Conservation (phyloP, 306 rosid species). For the Cicer cuneatum region DNA sequence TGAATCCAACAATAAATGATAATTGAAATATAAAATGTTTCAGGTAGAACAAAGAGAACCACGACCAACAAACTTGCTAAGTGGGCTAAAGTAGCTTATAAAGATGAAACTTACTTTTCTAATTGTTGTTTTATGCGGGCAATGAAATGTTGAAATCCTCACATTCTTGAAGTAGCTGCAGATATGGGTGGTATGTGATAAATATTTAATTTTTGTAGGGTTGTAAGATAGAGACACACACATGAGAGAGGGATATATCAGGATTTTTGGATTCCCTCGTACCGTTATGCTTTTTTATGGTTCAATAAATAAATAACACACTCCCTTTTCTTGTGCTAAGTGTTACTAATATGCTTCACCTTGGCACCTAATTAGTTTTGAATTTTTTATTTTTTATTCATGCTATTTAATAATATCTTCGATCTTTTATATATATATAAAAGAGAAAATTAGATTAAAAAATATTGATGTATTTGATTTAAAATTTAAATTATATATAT, state of each 20-base stretch:
- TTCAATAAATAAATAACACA: constrained; percentile 41
- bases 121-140: constrained; percentile 47
- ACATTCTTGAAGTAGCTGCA: constrained; percentile 44
- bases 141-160: constrained; percentile 42
- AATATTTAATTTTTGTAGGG: constrained; percentile 36
- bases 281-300: constrained; percentile 43
- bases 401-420: neutral
- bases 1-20: constrained; percentile 25
- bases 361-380: constrained; percentile 27
- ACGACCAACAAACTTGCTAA: constrained; percentile 10
- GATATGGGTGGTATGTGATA: constrained; percentile 38
- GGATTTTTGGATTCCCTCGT: constrained; percentile 38
- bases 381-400: constrained; percentile 36
- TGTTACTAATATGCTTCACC: constrained; percentile 40
- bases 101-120: constrained; percentile 36
- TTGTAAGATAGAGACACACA: neutral
- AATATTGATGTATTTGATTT: no score
- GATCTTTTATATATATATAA: no score
- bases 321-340: constrained; percentile 48
- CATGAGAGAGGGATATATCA: neutral
- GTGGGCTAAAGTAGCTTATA: constrained; percentile 20
- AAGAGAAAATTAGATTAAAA: no score
- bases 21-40: constrained; percentile 18
- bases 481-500: no score
- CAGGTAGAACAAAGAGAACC: constrained; percentile 1